phyloP scores from a whole-genome alignment of 2,329 filamentous ascomycete species.

The Phyllosticta paracitricarpa region DNA sequence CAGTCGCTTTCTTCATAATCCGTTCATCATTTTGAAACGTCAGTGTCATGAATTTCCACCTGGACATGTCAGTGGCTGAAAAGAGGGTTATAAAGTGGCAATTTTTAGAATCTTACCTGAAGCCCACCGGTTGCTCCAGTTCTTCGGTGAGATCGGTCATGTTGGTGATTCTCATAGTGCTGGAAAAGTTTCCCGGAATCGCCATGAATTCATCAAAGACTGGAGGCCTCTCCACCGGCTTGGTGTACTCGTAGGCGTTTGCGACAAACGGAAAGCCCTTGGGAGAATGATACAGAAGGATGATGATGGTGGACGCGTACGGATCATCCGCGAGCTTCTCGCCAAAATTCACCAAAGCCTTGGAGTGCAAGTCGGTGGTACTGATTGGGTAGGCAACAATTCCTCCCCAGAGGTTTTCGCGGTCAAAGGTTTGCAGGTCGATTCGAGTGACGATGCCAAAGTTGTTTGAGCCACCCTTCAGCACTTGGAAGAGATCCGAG shows the following conservation, averaged over 20 bases:
- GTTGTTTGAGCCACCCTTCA: conserved; percentile 29
- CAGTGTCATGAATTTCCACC: conserved; percentile 14
- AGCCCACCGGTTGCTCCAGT: conserved; percentile 1
- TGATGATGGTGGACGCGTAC: conserved; percentile 14
- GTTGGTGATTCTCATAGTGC: conserved; percentile 16
- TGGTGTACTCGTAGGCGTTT: conserved; percentile 17
- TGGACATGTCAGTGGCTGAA: conserved; percentile 3
- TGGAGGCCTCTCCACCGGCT: conserved; percentile 11
- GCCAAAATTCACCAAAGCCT: conserved; percentile 15
- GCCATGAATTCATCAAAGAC: conserved; percentile 18
- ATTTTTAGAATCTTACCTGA: background rate
- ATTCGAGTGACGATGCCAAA: conserved; percentile 29
- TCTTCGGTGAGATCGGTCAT: conserved; percentile 18
- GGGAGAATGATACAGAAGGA: conserved; percentile 12
- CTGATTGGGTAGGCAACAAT: conserved; percentile 19
- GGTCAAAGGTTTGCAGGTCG: conserved; percentile 13
- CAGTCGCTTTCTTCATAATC: conserved; percentile 28
- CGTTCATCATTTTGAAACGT: conserved; percentile 24
- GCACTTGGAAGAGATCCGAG: conserved; percentile 26
- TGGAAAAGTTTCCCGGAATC: conserved; percentile 18
- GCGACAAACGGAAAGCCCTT: conserved; percentile 16
- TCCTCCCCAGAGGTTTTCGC: conserved; percentile 25
- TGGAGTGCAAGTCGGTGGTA: conserved; percentile 14
- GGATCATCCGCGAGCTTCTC: conserved; percentile 16
- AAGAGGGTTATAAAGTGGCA: background rate